Base-by-base conservation (phyloP, 1,284 basidiomycete species). In the Fomitopsis schrenkii region DNA sequence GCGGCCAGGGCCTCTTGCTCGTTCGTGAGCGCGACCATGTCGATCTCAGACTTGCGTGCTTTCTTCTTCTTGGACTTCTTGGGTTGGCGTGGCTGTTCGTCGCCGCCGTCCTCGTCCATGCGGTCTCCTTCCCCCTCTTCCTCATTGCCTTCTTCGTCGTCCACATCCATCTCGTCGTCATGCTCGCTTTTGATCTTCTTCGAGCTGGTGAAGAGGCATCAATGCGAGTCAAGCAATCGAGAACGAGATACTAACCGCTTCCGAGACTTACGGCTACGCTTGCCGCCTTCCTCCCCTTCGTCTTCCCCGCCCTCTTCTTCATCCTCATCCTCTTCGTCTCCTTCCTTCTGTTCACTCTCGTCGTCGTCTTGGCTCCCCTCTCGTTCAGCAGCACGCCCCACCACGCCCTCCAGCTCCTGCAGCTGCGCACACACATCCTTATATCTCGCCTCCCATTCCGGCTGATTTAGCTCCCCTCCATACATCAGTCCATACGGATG, bases 401-500 rank as follows among this genome's bases (percentile, higher is more conserved):
- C 76, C 3, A 70, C 72, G 30, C 78, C 77, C 66, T 88, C 84
- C 55, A 87, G 69, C 65, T 83, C 79, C 44, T 84, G 80, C 60
- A 91, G 74, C 66, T 94, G 84, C 30, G 83, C 81, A 56, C 83
- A 83, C 41, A 91, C 79, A 65, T 87, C 82, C 42, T 83, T 77
- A 71, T 94, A 94, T 54, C 88, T 79, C 57, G 80, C 80, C 71
- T 92, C 82, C 89, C 94, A 98, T 60, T 91, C 86, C 0, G 81
- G 79, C 4, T 87, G 76, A 54, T 87, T 85, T 56, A 99, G 79
- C 52, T 87, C 84, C 0, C 95, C 96, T 0, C 95, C 96, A 68
- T 97, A 89, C 74, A 93, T 83, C 9, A 86, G 71, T 0, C 91
- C 91, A 72, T 93, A 98, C 1, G 97, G 96, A 77, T 99, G 97